Conservation (phyloP, 495 filamentous ascomycete species). For the Penicillium diatomitis region DNA sequence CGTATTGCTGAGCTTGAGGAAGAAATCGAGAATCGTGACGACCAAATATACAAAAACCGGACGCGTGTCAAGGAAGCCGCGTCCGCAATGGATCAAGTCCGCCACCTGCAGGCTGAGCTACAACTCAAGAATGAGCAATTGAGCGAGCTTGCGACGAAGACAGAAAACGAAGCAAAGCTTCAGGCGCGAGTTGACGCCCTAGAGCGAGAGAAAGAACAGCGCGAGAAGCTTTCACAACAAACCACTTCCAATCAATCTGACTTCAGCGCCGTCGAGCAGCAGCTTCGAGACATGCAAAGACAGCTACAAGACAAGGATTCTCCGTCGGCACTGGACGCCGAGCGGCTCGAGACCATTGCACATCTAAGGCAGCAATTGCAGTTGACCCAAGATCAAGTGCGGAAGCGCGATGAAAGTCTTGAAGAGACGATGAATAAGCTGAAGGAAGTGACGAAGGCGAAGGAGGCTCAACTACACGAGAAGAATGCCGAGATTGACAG, state of each 20-base stretch:
- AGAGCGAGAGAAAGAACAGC: slow-evolving; percentile 24
- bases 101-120: slow-evolving; percentile 30
- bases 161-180: slow-evolving; percentile 16
- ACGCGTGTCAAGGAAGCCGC: slow-evolving; percentile 27
- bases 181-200: slow-evolving; percentile 27
- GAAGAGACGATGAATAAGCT: slow-evolving; percentile 31
- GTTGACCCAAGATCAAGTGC: slow-evolving; percentile 29
- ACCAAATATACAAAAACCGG: slow-evolving; percentile 28
- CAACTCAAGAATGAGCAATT: slow-evolving; percentile 25
- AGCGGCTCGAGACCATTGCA: slow-evolving; percentile 29
- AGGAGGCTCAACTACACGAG: slow-evolving; percentile 28
- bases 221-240: slow-evolving; percentile 16
- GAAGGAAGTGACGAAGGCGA: slow-evolving; percentile 25
- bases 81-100: slow-evolving; percentile 32
- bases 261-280: slow-evolving; percentile 20
- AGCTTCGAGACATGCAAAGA: slow-evolving; percentile 29
- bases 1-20: slow-evolving; percentile 29
- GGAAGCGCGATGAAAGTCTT: slow-evolving; percentile 28
- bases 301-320: slow-evolving; percentile 21
- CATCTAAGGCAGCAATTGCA: slow-evolving; percentile 33
- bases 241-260: slow-evolving; percentile 15
- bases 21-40: slow-evolving; percentile 28
- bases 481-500: slow-evolving; percentile 32
- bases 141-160: slow-evolving; percentile 19
- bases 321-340: slow-evolving; percentile 16